A percentile compares a stretch with the other conserved stretches of the same genome.
These are phyloP conservation scores for Penicillium malachiteum DNA, from an alignment of 495 filamentous ascomycete genomes.

Conservation along the genomic window DNA sequence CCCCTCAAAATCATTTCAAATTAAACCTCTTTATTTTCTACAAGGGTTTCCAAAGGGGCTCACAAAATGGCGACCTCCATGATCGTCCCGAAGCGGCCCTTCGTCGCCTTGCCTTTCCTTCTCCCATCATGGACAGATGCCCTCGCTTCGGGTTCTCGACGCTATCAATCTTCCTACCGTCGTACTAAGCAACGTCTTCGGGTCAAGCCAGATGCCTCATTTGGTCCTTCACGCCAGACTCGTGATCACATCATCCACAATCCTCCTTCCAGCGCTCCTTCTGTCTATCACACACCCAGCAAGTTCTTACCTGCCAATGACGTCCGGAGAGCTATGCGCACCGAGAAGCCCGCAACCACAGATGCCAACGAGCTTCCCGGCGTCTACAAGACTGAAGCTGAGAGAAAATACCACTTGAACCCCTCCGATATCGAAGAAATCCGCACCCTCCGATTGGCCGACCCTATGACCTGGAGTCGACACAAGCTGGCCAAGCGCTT, in stretches of 20 bases:
- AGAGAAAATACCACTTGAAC: conserved; percentile 76
- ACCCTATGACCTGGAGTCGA: conserved; percentile 74
- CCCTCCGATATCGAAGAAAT: conserved; percentile 76
- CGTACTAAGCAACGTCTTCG: conserved; percentile 71
- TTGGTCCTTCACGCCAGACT: conserved; percentile 48
- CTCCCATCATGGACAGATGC: conserved; percentile 39
- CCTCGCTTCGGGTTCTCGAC: conserved; percentile 32
- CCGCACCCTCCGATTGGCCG: conserved; percentile 59
- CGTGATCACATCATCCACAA: conserved; percentile 84
- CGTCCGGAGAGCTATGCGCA: conserved; percentile 60
- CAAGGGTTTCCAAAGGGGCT: neutral
- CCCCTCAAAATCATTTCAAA: neutral
- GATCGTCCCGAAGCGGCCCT: conserved; percentile 35
- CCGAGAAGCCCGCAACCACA: conserved; percentile 18
- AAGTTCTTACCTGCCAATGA: conserved; percentile 86
- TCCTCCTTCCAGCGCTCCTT: conserved; percentile 81
- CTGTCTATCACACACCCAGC: conserved; percentile 79
- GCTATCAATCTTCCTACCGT: conserved; percentile 67
- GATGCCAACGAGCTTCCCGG: conserved; percentile 50
- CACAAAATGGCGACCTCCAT: conserved; percentile 33
- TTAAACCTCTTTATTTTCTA: neutral
- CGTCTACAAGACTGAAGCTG: conserved; percentile 47
- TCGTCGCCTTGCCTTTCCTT: conserved; percentile 44
- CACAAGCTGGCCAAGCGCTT: conserved; percentile 68
- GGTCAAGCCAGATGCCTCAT: conserved; percentile 71